Evolutionary conservation across 345 rosid genomes (phyloP).

Genomic region (Bretschneidera sinensis): DNA sequence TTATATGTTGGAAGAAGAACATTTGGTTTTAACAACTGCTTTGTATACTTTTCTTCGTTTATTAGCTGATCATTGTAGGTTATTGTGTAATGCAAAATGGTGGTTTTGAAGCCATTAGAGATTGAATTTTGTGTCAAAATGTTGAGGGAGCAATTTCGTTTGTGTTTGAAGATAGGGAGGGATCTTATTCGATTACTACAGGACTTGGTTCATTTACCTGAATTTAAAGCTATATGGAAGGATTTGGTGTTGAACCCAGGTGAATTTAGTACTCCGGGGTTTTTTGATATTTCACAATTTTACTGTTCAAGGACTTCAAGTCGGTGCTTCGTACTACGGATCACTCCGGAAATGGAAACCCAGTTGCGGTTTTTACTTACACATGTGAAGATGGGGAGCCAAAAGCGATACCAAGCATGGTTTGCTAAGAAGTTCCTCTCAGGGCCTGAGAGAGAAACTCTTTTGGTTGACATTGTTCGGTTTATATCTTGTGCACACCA

Average conservation of each 20-base stretch:
- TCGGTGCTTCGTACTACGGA: conserved; percentile 55
- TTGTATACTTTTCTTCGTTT: conserved; percentile 61
- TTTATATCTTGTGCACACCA: conserved; percentile 74
- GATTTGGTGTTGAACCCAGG: conserved; percentile 45
- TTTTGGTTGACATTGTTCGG: conserved; percentile 61
- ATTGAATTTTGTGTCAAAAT: conserved; percentile 65
- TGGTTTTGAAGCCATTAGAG: conserved; percentile 48
- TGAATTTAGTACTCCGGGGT: conserved; percentile 34
- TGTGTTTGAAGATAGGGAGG: conserved; percentile 70
- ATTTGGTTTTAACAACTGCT: conserved; percentile 53
- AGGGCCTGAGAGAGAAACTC: conserved; percentile 52
- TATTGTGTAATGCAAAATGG: conserved; percentile 27
- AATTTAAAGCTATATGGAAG: conserved; percentile 55
- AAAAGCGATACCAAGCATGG: conserved; percentile 71
- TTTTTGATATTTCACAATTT: conserved; percentile 42
- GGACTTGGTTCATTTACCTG: conserved; percentile 70
- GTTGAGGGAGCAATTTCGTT: conserved; percentile 59
- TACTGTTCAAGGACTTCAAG: conserved; percentile 60
- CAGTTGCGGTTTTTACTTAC: conserved; percentile 71
- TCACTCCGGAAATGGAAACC: conserved; percentile 65
- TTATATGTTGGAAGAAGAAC: conserved; percentile 52
- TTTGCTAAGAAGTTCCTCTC: conserved; percentile 59
- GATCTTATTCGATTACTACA: conserved; percentile 68
- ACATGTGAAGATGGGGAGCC: conserved; percentile 68
- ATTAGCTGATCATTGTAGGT: conserved; percentile 67